phyloP scores from a whole-genome alignment of 2,329 filamentous ascomycete genomes.

The Orbilia blumenaviensis region DNA sequence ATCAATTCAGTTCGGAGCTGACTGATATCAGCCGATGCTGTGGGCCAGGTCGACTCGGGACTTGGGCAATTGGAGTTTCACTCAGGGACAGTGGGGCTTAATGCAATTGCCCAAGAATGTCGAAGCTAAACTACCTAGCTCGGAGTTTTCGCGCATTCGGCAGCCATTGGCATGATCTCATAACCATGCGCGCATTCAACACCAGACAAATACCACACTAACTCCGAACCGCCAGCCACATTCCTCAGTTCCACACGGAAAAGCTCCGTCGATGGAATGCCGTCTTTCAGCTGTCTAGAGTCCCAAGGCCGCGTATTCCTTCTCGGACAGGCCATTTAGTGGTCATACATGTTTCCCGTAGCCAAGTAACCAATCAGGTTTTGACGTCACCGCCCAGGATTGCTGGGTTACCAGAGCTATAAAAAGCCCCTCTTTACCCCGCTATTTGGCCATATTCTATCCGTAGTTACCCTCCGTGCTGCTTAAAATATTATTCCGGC shows the following conservation, averaged over 20 bases:
- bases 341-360: slow-evolving; percentile 7
- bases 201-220: slow-evolving; percentile 11
- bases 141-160: slow-evolving; percentile 15
- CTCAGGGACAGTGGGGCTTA: not conserved
- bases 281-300: not conserved
- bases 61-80: too few relatives aligned
- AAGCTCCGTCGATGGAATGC: slow-evolving; percentile 15
- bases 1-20: too few relatives aligned
- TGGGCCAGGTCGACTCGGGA: not conserved
- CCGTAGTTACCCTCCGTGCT: not conserved
- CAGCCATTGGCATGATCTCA: not conserved
- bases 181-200: not conserved
- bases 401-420: not conserved
- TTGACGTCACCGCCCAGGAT: slow-evolving; percentile 39
- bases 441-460: not conserved
- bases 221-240: slow-evolving; percentile 17
- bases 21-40: not conserved
- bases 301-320: slow-evolving; percentile 6
- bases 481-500: not conserved
- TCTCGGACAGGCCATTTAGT: not conserved
- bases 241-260: slow-evolving; percentile 15
- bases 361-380: slow-evolving; percentile 22
- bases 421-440: slow-evolving; percentile 50
- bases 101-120: too few relatives aligned
- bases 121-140: not conserved